Evolutionary conservation across 371 early-diverging fungal species (phyloP).

Genomic region (Apophysomyces sp.): DNA sequence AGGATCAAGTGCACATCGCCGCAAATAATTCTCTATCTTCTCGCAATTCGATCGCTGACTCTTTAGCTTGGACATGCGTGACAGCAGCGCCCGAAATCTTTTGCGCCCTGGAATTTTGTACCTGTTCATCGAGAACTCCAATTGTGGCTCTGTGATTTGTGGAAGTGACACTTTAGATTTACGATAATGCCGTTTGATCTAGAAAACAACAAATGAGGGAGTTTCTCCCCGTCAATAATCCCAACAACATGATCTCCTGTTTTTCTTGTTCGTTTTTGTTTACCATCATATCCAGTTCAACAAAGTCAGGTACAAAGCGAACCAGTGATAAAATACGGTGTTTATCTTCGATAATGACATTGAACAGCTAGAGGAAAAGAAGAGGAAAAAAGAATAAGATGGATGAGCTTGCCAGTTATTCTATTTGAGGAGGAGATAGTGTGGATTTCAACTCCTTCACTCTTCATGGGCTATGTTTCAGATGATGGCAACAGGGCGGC

Average conservation of each 20-base stretch:
- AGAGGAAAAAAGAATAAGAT: not conserved
- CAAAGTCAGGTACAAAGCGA: constrained; percentile 58
- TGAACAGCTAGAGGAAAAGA: constrained; percentile 30
- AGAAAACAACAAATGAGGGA: not conserved
- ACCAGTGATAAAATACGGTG: constrained; percentile 40
- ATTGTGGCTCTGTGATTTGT: constrained; percentile 1
- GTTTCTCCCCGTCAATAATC: too few relatives aligned
- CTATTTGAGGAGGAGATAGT: not conserved
- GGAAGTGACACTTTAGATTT: constrained; percentile 7
- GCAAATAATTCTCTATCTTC: constrained; percentile 27
- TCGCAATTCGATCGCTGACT: constrained; percentile 14
- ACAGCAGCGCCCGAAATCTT: constrained; percentile 2
- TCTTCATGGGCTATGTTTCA: constrained; percentile 1
- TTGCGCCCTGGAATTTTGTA: constrained; percentile 1
- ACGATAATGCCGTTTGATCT: constrained; percentile 11
- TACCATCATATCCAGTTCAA: constrained; percentile 55
- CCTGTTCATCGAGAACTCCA: not conserved
- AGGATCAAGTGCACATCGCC: constrained; percentile 20
- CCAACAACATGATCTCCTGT: not conserved
- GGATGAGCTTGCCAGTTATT: not conserved
- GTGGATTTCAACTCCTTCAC: not conserved
- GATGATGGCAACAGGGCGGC: not conserved
- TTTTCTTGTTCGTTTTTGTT: not conserved
- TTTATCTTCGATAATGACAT: constrained; percentile 41
- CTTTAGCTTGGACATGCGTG: not conserved